Conservation (phyloP, 2,329 filamentous ascomycete genomes). For the Epichloe elymi region DNA sequence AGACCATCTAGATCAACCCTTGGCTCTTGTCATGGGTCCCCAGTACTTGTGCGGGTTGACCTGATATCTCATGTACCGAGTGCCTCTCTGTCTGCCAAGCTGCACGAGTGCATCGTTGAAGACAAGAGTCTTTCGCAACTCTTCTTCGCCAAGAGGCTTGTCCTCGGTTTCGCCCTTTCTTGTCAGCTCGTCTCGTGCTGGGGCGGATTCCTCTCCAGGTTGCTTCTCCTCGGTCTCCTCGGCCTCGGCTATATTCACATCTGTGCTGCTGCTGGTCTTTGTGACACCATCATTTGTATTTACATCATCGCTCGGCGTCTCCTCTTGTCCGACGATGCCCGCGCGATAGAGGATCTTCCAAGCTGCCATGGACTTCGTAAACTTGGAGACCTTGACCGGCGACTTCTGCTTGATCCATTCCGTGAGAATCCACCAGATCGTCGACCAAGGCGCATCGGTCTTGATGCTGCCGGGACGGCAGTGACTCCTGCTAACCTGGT, state of each 20-base stretch:
- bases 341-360: constrained; percentile 48
- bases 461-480: constrained; percentile 83
- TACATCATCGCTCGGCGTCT: constrained; percentile 5
- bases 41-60: constrained; percentile 83
- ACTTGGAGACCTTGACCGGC: constrained; percentile 59
- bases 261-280: background rate
- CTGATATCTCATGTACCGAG: constrained; percentile 73
- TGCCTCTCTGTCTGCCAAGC: constrained; percentile 56
- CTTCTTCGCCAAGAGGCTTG: constrained; percentile 12
- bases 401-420: constrained; percentile 78
- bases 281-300: background rate
- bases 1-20: constrained; percentile 11
- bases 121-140: constrained; percentile 43
- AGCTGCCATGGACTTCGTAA: constrained; percentile 58
- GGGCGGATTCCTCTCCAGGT: constrained; percentile 3
- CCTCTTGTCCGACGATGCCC: constrained; percentile 22
- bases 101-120: constrained; percentile 72
- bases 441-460: constrained; percentile 81
- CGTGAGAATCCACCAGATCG: constrained; percentile 85
- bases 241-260: constrained; percentile 28
- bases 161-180: constrained; percentile 12
- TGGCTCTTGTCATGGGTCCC: constrained; percentile 64
- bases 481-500: constrained; percentile 73
- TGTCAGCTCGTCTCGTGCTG: constrained; percentile 9
- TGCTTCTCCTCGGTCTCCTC: constrained; percentile 17